phyloP scores from a whole-genome alignment of 1,139 yeast species.

The Ogataea hybrid region DNA sequence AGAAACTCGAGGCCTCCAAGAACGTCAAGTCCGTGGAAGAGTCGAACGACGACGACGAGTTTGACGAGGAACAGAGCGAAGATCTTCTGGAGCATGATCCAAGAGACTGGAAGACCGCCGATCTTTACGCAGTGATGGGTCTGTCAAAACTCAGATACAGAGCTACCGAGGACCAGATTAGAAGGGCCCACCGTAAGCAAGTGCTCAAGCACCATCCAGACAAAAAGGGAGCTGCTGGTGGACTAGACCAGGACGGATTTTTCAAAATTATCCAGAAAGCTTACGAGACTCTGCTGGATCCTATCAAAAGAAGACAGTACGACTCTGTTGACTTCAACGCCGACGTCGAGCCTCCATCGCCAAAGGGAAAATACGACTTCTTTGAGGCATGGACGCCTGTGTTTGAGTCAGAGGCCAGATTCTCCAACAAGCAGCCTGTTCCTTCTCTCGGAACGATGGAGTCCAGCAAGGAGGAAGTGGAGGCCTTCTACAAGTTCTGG shows the following conservation, averaged over 20 bases:
- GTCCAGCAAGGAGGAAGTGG: conserved; percentile 79
- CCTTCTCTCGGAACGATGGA: conserved; percentile 73
- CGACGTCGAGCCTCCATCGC: conserved; percentile 73
- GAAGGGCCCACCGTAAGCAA: conserved; percentile 96
- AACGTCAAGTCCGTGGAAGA: conserved; percentile 76
- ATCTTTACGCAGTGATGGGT: conserved; percentile 95
- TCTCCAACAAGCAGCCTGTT: conserved; percentile 87
- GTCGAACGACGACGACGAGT: conserved; percentile 70
- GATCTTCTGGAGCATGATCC: conserved; percentile 86
- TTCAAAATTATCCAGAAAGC: conserved; percentile 98
- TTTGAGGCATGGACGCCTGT: conserved; percentile 92
- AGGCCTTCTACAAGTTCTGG: conserved; percentile 87
- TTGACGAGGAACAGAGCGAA: conserved; percentile 66
- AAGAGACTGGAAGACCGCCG: conserved; percentile 97
- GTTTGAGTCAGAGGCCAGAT: conserved; percentile 85
- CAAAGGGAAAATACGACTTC: conserved; percentile 71
- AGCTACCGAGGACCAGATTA: conserved; percentile 91
- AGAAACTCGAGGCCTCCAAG: conserved; percentile 88
- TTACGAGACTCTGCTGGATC: conserved; percentile 83
- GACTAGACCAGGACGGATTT: conserved; percentile 92
- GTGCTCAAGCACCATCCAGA: conserved; percentile 98
- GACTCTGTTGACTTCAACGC: conserved; percentile 95
- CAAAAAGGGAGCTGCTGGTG: conserved; percentile 83
- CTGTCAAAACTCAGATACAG: conserved; percentile 85
- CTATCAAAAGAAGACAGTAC: conserved; percentile 83